Evolutionary conservation across 2,329 filamentous ascomycete species (phyloP).

Genomic region (Madurella fahalii): DNA sequence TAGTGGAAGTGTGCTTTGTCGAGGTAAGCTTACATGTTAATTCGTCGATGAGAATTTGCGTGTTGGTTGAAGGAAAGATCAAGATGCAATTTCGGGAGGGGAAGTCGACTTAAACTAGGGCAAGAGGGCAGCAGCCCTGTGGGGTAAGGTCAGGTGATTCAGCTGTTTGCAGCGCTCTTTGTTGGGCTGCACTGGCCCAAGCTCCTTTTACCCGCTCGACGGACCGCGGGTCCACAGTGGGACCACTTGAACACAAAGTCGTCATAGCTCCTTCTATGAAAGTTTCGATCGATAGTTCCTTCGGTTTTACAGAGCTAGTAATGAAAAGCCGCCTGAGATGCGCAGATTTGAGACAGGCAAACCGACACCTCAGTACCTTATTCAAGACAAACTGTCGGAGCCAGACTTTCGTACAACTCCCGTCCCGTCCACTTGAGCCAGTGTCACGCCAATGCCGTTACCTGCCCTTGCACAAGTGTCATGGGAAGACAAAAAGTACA

Average conservation of each 20-base stretch:
- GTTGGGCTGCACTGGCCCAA: conserved; percentile 13
- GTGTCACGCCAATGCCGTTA: conserved; percentile 2
- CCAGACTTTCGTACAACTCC: background rate
- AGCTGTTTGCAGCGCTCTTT: conserved; percentile 3
- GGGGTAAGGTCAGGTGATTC: conserved; percentile 26
- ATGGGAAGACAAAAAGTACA: conserved; percentile 14
- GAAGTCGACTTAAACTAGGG: conserved; percentile 25
- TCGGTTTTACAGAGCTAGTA: background rate
- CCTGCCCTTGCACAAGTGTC: conserved; percentile 5
- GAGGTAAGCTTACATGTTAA: conserved; percentile 21
- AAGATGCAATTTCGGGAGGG: conserved; percentile 24
- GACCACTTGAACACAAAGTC: background rate
- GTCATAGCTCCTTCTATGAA: background rate
- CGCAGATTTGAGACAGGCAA: no score
- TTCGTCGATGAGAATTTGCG: conserved; percentile 26
- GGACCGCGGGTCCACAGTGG: background rate
- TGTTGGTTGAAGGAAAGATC: conserved; percentile 25
- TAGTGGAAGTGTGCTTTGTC: background rate
- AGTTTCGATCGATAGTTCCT: no score
- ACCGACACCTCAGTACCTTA: no score
- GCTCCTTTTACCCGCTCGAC: conserved; percentile 9
- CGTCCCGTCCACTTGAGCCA: no score
- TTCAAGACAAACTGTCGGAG: no score
- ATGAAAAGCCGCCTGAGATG: no score
- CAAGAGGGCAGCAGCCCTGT: conserved; percentile 28